Percentiles rank a stretch among this genome's conserved stretches.
Conservation (phyloP, 331 rosid genomes). For the Quercus lobata region DNA sequence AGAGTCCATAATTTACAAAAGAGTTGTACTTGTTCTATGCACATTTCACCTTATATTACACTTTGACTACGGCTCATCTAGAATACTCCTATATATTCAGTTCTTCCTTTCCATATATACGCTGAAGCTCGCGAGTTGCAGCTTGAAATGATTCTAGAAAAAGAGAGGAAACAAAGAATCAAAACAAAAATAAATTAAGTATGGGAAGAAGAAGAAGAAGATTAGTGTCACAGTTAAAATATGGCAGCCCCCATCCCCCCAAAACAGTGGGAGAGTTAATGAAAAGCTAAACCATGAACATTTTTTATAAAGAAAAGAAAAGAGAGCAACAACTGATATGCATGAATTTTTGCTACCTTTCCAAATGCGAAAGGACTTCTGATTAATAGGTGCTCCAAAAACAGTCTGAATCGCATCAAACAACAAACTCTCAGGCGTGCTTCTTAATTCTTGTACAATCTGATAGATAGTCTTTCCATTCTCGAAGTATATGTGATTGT, state of each 20-base stretch:
- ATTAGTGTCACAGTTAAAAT: too few relatives aligned
- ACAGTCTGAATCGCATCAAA: constrained; percentile 72
- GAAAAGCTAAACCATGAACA: neutral
- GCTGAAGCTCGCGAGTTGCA: constrained; percentile 90
- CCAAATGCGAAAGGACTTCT: constrained; percentile 77
- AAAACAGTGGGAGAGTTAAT: too few relatives aligned
- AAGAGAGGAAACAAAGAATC: constrained; percentile 1
- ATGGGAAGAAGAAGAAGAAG: neutral
- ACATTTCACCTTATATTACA: constrained; percentile 21
- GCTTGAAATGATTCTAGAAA: constrained; percentile 84
- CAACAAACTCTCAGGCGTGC: constrained; percentile 75
- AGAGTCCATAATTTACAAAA: neutral
- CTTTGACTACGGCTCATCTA: constrained; percentile 20
- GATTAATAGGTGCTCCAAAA: constrained; percentile 82
- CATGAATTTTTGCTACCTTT: constrained; percentile 42
- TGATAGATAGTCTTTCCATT: constrained; percentile 88
- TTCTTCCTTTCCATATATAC: constrained; percentile 84
- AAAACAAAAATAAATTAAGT: constrained; percentile 3
- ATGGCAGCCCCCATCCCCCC: too few relatives aligned
- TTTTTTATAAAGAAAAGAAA: neutral
- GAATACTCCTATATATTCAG: constrained; percentile 34
- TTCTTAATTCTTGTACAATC: constrained; percentile 79
- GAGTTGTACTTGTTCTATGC: constrained; percentile 16
- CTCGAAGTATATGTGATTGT: constrained; percentile 82
- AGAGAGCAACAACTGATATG: neutral